Evolutionary conservation across 2,329 filamentous ascomycete species (phyloP).

Genomic region (Didymella pinodella): DNA sequence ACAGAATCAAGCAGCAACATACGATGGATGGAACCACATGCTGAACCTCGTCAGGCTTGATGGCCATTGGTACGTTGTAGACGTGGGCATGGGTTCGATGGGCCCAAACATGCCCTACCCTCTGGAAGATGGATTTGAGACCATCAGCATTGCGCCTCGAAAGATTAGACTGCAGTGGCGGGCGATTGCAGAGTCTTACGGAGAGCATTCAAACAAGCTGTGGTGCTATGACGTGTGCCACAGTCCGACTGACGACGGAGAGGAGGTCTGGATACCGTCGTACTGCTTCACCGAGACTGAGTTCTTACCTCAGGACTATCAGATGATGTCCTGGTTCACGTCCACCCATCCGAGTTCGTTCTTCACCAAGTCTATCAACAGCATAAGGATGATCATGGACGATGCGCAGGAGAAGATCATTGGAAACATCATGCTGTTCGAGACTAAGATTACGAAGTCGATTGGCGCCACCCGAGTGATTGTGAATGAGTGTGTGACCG

Average conservation of each 20-base stretch:
- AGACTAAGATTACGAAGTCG: conserved; percentile 7
- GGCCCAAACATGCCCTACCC: conserved; percentile 24
- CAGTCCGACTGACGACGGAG: not conserved
- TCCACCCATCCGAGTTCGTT: conserved; percentile 27
- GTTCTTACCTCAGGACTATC: conserved; percentile 34
- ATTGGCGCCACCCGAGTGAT: conserved; percentile 3
- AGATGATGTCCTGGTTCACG: conserved; percentile 36
- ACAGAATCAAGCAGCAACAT: conserved; percentile 17
- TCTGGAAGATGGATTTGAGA: conserved; percentile 21
- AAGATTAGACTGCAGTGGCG: conserved; percentile 19
- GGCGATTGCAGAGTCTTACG: conserved; percentile 26
- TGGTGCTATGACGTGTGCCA: conserved; percentile 28
- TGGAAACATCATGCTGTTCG: conserved; percentile 18
- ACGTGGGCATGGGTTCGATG: conserved; percentile 48
- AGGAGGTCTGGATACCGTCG: conserved; percentile 16
- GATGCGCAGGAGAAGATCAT: conserved; percentile 16
- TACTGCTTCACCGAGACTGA: conserved; percentile 34
- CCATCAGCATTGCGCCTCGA: conserved; percentile 21
- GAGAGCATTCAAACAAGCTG: conserved; percentile 12
- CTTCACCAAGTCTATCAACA: conserved; percentile 29
- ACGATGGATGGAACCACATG: conserved; percentile 49
- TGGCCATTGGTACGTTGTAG: conserved; percentile 36
- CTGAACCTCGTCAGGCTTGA: conserved; percentile 49
- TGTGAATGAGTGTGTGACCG: conserved; percentile 14
- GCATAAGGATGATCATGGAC: conserved; percentile 25